A percentile compares a stretch with the other conserved stretches of the same genome.
Evolutionary conservation across 1,284 basidiomycete genomes (phyloP).

Genomic region (Athelia psychrophila): DNA sequence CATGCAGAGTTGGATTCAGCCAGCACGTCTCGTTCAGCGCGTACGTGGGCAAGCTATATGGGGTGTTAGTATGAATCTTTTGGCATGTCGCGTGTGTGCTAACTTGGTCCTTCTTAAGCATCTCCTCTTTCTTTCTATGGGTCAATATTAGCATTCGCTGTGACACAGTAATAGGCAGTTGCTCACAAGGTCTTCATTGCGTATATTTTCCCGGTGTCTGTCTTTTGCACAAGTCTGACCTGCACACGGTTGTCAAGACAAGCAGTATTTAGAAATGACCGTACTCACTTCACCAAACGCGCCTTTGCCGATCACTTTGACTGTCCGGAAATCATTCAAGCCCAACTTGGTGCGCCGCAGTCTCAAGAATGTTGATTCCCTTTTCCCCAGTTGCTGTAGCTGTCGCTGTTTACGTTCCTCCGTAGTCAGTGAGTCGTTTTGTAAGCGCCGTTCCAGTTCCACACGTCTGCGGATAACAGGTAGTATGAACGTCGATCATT

Average conservation of each 20-base stretch:
- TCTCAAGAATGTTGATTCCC: slow-evolving; percentile 82
- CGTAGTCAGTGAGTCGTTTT: slow-evolving; percentile 56
- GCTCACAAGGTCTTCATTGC: slow-evolving; percentile 93
- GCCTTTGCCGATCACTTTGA: slow-evolving; percentile 95
- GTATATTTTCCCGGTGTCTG: slow-evolving; percentile 97
- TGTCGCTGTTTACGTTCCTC: slow-evolving; percentile 83
- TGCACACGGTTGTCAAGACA: slow-evolving; percentile 27
- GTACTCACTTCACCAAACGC: slow-evolving; percentile 83
- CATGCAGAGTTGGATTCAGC: slow-evolving; percentile 97
- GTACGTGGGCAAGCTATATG: slow-evolving; percentile 88
- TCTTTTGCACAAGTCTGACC: slow-evolving; percentile 96
- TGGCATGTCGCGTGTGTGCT: slow-evolving; percentile 15
- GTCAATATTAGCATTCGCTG: too few species aligned
- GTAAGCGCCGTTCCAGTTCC: slow-evolving; percentile 79
- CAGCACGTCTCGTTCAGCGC: slow-evolving; percentile 83
- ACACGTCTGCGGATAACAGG: slow-evolving; percentile 58
- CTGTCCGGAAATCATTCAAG: slow-evolving; percentile 84
- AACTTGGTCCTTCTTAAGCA: slow-evolving; percentile 99
- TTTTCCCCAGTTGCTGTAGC: slow-evolving; percentile 76
- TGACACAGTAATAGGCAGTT: too few species aligned
- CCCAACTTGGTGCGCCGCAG: slow-evolving; percentile 84
- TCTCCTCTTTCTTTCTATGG: slow-evolving; percentile 82
- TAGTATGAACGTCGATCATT: neutral
- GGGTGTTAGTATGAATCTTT: neutral
- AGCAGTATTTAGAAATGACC: slow-evolving; percentile 49